Conservation (phyloP, 2,329 filamentous ascomycete genomes). For the Calonectria pauciramosa region DNA sequence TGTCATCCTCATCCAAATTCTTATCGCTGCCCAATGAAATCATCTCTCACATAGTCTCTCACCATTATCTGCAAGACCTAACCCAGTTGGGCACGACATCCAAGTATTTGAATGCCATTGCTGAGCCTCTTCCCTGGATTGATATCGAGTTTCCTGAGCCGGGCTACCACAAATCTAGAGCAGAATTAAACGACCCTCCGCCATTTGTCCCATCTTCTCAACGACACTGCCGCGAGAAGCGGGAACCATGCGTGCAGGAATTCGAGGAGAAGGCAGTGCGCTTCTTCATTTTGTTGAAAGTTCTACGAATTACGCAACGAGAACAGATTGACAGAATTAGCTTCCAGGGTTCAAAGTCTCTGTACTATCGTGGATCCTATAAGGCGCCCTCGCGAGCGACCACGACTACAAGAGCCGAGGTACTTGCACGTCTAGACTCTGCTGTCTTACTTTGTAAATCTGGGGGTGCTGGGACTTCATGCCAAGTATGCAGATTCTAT, state of each 20-base stretch:
- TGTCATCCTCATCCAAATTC: too few relatives aligned
- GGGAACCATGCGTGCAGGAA: neutral
- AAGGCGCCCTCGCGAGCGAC: too few relatives aligned
- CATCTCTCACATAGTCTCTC: neutral
- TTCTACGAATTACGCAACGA: neutral
- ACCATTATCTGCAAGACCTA: neutral
- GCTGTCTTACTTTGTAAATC: conserved; percentile 26
- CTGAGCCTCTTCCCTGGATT: conserved; percentile 28
- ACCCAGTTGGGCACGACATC: neutral
- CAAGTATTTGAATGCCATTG: conserved; percentile 12
- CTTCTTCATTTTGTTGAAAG: conserved; percentile 18
- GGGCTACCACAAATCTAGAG: conserved; percentile 22
- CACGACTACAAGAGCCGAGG: neutral
- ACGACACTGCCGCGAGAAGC: neutral
- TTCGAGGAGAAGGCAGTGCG: neutral
- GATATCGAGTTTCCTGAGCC: conserved; percentile 31
- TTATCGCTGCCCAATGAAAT: neutral
- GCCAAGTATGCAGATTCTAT: neutral
- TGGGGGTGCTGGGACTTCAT: conserved; percentile 28
- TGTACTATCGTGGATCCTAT: conserved; percentile 2
- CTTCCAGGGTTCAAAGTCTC: neutral
- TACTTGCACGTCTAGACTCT: conserved; percentile 23
- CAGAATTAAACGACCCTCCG: conserved; percentile 12
- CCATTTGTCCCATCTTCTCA: neutral
- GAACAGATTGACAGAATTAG: neutral